phyloP scores from a whole-genome alignment of 148 eudicot species.

The Heliamphora exappendiculata region DNA sequence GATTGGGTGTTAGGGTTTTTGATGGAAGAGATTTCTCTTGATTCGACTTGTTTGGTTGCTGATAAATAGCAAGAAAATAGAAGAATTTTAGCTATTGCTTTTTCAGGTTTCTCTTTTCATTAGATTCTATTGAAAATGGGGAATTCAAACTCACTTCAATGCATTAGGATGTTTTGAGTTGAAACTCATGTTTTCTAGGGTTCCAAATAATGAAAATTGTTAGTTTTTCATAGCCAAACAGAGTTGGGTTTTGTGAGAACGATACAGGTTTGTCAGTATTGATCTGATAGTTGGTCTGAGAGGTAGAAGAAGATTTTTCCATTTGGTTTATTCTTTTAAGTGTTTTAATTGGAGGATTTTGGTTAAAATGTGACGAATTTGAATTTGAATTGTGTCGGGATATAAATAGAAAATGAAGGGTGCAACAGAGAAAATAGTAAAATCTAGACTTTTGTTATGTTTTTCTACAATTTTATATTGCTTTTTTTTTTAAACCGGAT shows the following conservation, averaged over 20 bases:
- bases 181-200: conserved; percentile 7
- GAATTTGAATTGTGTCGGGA: no score
- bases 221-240: neutral
- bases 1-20: neutral
- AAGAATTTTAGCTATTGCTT: neutral
- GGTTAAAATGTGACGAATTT: no score
- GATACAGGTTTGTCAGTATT: neutral
- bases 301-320: neutral
- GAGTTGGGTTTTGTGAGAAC: neutral
- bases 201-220: neutral
- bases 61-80: neutral
- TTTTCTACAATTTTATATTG: neutral
- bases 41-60: neutral
- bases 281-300: neutral
- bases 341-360: neutral
- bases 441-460: neutral
- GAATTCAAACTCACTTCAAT: neutral
- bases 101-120: neutral
- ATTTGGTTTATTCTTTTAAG: neutral
- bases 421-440: neutral
- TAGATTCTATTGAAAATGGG: neutral
- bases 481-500: neutral
- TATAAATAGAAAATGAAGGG: no score
- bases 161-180: conserved; percentile 4
- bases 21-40: neutral